A percentile compares a stretch with the other conserved stretches of the same genome.
Conservation (phyloP, 108 stramenopile genomes). For the Nannochloropsis salina region DNA sequence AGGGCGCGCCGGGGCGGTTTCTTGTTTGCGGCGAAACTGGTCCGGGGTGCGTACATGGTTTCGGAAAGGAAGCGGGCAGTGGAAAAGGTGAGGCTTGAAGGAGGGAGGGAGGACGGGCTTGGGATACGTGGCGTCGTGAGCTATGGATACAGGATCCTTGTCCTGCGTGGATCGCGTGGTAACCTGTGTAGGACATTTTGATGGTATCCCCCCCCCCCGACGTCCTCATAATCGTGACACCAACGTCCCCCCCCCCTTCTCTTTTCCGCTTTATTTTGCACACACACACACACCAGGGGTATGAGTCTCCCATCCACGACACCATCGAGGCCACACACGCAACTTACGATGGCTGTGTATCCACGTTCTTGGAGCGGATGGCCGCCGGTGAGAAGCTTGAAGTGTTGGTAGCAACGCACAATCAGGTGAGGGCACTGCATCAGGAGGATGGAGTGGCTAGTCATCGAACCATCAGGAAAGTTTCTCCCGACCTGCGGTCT, state of each 20-base stretch:
- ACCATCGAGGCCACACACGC: slow-evolving; percentile 76
- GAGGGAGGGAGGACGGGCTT: not conserved
- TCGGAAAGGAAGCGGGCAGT: slow-evolving; percentile 71
- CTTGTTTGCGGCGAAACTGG: slow-evolving; percentile 85
- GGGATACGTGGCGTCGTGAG: not conserved
- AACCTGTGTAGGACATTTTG: no score
- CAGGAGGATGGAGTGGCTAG: no score
- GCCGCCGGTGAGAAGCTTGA: slow-evolving; percentile 60
- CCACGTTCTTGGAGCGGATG: slow-evolving; percentile 56
- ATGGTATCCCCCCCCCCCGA: no score
- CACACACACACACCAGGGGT: no score
- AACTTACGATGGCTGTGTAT: slow-evolving; percentile 56
- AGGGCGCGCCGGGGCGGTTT: slow-evolving; percentile 66
- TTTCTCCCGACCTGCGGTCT: no score
- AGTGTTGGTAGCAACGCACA: slow-evolving; percentile 90
- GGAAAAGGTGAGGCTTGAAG: slow-evolving; percentile 28
- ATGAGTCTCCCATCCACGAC: slow-evolving; percentile 69
- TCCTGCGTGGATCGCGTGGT: no score
- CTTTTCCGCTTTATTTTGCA: not conserved
- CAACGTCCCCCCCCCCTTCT: no score
- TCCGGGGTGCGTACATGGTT: slow-evolving; percentile 96
- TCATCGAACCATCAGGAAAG: no score
- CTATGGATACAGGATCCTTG: no score
- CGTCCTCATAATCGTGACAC: no score
- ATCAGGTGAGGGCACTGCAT: slow-evolving; percentile 49